Evolutionary conservation across 2,329 filamentous ascomycete species (phyloP).

Genomic region (Phialocephala subalpina): DNA sequence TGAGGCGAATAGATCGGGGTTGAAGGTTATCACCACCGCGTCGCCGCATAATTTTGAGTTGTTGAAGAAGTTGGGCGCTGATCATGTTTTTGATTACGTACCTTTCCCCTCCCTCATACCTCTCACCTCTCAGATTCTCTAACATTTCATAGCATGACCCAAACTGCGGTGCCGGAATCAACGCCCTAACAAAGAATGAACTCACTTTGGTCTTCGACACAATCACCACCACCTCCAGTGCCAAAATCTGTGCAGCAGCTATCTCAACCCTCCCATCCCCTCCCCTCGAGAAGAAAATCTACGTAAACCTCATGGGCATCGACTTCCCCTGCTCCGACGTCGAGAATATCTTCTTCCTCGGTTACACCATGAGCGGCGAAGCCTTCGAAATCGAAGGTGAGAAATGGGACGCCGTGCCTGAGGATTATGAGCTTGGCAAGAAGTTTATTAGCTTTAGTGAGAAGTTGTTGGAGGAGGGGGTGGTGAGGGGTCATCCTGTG

Average conservation of each 20-base stretch:
- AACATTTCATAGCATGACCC: slow-evolving; percentile 43
- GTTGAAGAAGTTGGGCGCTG: slow-evolving; percentile 54
- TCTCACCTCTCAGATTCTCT: not conserved
- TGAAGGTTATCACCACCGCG: slow-evolving; percentile 48
- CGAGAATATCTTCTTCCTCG: slow-evolving; percentile 44
- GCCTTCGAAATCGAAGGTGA: slow-evolving; percentile 36
- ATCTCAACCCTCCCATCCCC: slow-evolving; percentile 26
- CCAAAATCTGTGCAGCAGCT: slow-evolving; percentile 31
- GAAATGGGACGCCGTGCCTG: slow-evolving; percentile 28
- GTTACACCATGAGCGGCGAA: slow-evolving; percentile 49
- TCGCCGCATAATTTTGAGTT: slow-evolving; percentile 56
- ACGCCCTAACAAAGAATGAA: slow-evolving; percentile 50
- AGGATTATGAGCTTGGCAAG: slow-evolving; percentile 45
- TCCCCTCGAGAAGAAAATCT: slow-evolving; percentile 49
- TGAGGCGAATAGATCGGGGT: slow-evolving; percentile 29
- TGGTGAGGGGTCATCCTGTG: slow-evolving; percentile 44
- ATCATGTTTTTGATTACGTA: slow-evolving; percentile 56
- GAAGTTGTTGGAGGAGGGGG: slow-evolving; percentile 44
- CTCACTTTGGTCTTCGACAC: slow-evolving; percentile 32
- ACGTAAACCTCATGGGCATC: slow-evolving; percentile 61
- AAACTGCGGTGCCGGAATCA: slow-evolving; percentile 52
- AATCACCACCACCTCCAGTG: slow-evolving; percentile 27
- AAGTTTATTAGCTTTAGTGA: slow-evolving; percentile 46
- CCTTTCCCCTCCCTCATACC: not conserved
- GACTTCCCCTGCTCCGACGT: slow-evolving; percentile 37